Evolutionary conservation across 805 yeast species (phyloP).

Genomic region (Pichia sporocuriosa): DNA sequence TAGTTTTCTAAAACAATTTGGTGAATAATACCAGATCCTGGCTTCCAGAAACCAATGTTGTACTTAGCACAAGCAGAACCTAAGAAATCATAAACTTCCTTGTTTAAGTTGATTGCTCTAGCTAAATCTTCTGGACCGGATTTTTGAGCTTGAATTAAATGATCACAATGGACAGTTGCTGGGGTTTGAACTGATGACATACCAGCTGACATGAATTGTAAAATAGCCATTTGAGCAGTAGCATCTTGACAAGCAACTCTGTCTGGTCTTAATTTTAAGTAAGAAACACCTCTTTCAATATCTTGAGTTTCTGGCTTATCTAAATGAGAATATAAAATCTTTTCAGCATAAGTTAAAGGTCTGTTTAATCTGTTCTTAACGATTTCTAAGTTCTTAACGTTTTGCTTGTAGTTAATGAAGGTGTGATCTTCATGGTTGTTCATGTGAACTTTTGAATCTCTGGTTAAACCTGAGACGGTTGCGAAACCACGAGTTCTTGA

Average conservation of each 20-base stretch:
- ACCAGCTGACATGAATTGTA: slow-evolving; percentile 97
- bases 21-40: slow-evolving; percentile 98
- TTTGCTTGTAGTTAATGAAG: slow-evolving; percentile 86
- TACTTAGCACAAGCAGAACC: slow-evolving; percentile 89
- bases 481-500: slow-evolving; percentile 42
- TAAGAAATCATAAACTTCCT: slow-evolving; percentile 93
- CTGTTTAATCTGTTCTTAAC: slow-evolving; percentile 63
- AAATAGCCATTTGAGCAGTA: slow-evolving; percentile 98
- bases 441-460: slow-evolving; percentile 47
- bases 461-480: slow-evolving; percentile 43
- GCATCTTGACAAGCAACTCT: slow-evolving; percentile 99
- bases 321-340: slow-evolving; percentile 87
- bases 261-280: slow-evolving; percentile 91
- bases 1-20: slow-evolving; percentile 96
- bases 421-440: slow-evolving; percentile 68
- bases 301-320: slow-evolving; percentile 78
- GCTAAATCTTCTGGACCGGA: slow-evolving; percentile 83
- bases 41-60: slow-evolving; percentile 98
- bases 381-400: slow-evolving; percentile 79
- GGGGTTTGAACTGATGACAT: slow-evolving; percentile 85
- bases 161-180: slow-evolving; percentile 96
- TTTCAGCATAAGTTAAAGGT: slow-evolving; percentile 92
- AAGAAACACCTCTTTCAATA: slow-evolving; percentile 73
- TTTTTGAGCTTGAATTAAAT: slow-evolving; percentile 91
- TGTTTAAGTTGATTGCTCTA: slow-evolving; percentile 76